Evolutionary conservation across 768 basidiomycete species (phyloP).

Genomic region (Hydnomerulius pinastri): DNA sequence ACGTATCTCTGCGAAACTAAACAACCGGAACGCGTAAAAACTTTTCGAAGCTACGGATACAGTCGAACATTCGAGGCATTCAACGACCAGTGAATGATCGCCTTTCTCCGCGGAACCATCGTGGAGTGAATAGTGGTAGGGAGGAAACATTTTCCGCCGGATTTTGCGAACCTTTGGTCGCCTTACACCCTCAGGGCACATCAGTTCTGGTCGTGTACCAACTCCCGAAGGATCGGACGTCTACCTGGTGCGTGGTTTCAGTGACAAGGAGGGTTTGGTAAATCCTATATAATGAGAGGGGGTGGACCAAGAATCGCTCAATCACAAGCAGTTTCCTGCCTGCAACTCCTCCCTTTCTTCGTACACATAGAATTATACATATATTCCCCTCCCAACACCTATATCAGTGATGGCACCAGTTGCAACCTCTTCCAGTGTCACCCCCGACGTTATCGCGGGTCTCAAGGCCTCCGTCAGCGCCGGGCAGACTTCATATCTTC

Average conservation of each 20-base stretch:
- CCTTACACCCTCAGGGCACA: constrained; percentile 8
- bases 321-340: too few species aligned
- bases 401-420: constrained; percentile 8
- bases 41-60: too few species aligned
- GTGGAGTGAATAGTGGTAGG: not conserved
- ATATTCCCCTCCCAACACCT: not conserved
- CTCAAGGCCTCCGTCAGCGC: constrained; percentile 7
- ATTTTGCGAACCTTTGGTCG: constrained; percentile 9
- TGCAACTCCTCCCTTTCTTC: too few species aligned
- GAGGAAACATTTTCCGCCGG: not conserved
- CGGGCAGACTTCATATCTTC: constrained; percentile 6
- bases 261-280: not conserved
- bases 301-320: not conserved
- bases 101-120: not conserved
- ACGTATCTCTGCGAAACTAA: not conserved
- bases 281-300: constrained; percentile 8
- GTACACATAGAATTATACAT: not conserved
- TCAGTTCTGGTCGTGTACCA: not conserved
- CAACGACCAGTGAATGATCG: not conserved
- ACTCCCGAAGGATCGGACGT: not conserved
- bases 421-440: constrained; percentile 1
- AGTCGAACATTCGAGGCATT: not conserved
- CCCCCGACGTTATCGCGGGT: constrained; percentile 1
- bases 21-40: not conserved
- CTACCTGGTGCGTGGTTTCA: not conserved